phyloP scores from a whole-genome alignment of 2,329 filamentous ascomycete genomes.

The Colletotrichum orchidophilum region DNA sequence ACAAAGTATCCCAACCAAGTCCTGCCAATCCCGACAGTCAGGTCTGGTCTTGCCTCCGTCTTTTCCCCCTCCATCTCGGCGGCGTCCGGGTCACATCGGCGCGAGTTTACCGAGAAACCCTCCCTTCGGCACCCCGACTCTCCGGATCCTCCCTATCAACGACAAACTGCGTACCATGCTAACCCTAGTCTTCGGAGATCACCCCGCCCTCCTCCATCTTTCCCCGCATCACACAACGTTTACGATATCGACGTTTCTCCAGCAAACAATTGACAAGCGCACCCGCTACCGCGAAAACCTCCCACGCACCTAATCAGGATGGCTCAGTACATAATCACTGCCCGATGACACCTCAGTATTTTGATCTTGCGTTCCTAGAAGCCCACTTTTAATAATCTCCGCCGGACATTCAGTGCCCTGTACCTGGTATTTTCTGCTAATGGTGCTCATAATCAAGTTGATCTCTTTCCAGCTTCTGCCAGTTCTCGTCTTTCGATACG shows the following conservation, averaged over 20 bases:
- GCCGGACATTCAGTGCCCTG: too few species aligned
- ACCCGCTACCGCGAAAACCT: background rate
- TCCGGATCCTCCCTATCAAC: conserved; percentile 23
- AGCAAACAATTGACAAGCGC: background rate
- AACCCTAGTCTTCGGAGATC: background rate
- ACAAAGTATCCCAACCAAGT: background rate
- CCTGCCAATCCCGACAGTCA: background rate
- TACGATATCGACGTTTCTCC: too few species aligned
- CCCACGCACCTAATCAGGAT: too few species aligned
- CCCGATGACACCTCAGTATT: too few species aligned
- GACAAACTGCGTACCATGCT: background rate
- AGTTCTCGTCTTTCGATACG: too few species aligned
- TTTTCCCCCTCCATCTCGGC: background rate
- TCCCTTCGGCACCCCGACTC: background rate
- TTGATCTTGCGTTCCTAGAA: too few species aligned
- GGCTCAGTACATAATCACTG: too few species aligned
- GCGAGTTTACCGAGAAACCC: conserved; percentile 9
- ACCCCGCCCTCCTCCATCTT: background rate
- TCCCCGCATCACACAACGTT: background rate
- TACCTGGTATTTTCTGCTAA: too few species aligned
- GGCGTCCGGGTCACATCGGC: conserved; percentile 22
- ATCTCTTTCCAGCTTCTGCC: too few species aligned
- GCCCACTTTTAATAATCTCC: too few species aligned
- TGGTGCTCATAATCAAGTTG: too few species aligned
- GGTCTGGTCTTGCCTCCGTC: background rate